Conservation (phyloP, 257 asterid species). For the Scutellaria galericulata region DNA sequence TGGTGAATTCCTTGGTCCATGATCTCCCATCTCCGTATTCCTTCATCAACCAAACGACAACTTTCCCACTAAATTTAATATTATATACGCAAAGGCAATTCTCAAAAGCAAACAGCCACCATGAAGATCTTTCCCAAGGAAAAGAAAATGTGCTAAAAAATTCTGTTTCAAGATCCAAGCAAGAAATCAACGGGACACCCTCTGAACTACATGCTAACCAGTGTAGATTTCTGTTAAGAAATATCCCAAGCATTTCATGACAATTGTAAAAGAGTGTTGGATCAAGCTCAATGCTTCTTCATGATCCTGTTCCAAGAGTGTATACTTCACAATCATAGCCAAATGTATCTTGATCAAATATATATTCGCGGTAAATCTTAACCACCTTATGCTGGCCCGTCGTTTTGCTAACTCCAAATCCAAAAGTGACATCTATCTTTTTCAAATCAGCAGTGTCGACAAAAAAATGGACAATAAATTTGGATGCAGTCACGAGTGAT, state of each 20-base stretch:
- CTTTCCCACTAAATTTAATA: background rate
- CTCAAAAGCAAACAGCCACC: conserved; percentile 32
- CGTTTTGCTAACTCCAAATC: conserved; percentile 47
- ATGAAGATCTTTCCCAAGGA: background rate
- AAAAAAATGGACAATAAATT: conserved; percentile 24
- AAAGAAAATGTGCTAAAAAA: background rate
- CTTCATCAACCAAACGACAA: conserved; percentile 18
- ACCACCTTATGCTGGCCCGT: conserved; percentile 42
- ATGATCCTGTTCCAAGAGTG: conserved; percentile 47
- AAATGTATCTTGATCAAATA: background rate
- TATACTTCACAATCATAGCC: conserved; percentile 38
- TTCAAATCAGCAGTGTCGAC: no score
- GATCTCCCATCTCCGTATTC: conserved; percentile 21
- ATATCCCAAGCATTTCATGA: background rate
- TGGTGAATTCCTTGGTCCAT: conserved; percentile 12
- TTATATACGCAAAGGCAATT: background rate
- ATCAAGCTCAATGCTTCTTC: conserved; percentile 29
- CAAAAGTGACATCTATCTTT: conserved; percentile 27
- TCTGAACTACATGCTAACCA: conserved; percentile 37
- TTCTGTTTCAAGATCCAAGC: conserved; percentile 43
- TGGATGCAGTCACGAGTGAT: conserved; percentile 40
- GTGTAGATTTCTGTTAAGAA: conserved; percentile 49
- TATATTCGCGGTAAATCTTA: conserved; percentile 18
- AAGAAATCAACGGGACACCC: conserved; percentile 25
- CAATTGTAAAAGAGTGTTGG: background rate